Evolutionary conservation across 2,329 filamentous ascomycete genomes (phyloP).

Genomic region (Corynespora cassiicola): DNA sequence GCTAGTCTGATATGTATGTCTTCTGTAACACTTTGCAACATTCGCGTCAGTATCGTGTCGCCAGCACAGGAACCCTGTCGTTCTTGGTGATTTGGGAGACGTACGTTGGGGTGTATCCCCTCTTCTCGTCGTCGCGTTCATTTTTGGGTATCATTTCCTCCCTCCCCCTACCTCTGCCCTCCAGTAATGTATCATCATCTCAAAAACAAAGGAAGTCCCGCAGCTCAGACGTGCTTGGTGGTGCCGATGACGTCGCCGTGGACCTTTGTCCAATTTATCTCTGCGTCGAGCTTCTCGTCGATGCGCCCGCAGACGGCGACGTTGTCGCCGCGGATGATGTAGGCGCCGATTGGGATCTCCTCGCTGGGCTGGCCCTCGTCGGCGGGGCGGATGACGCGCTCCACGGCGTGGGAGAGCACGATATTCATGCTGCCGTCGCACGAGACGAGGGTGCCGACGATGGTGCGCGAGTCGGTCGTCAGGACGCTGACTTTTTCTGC

Average conservation of each 20-base stretch:
- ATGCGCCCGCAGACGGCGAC: slow-evolving; percentile 89
- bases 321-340: slow-evolving; percentile 92
- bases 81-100: slow-evolving; percentile 8
- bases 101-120: slow-evolving; percentile 9
- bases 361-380: slow-evolving; percentile 84
- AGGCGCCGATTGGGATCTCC: slow-evolving; percentile 83
- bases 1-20: too few relatives aligned
- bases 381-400: slow-evolving; percentile 85
- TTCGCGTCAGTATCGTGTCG: too few relatives aligned
- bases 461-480: slow-evolving; percentile 87
- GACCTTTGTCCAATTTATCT: slow-evolving; percentile 93
- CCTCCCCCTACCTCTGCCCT: background rate
- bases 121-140: too few relatives aligned
- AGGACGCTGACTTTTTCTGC: slow-evolving; percentile 90
- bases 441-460: slow-evolving; percentile 76
- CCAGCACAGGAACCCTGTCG: too few relatives aligned
- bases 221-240: slow-evolving; percentile 71
- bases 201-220: too few relatives aligned
- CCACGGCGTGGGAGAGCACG: slow-evolving; percentile 81
- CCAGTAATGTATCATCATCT: background rate
- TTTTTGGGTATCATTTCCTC: slow-evolving; percentile 17
- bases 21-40: too few relatives aligned
- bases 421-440: slow-evolving; percentile 94
- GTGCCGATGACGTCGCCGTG: slow-evolving; percentile 82
- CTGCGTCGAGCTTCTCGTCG: slow-evolving; percentile 85